Conservation (phyloP, 148 eudicot genomes). For the Chenopodium formosanum region DNA sequence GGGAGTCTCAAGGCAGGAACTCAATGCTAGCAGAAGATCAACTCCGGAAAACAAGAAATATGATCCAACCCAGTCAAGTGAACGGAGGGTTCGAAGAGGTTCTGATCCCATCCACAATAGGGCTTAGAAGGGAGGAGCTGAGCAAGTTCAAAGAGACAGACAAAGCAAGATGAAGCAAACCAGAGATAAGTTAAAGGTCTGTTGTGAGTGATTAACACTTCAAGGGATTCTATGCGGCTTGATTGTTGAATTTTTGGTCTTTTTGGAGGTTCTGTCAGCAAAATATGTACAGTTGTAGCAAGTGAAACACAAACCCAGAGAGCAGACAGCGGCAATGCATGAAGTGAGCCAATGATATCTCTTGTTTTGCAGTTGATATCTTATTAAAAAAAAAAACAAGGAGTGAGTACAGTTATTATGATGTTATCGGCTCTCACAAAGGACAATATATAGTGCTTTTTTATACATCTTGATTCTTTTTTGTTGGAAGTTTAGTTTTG, state of each 20-base stretch:
- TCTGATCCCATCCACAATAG: slow-evolving; percentile 85
- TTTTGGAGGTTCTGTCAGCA: slow-evolving; percentile 23
- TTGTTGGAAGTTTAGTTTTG: slow-evolving; percentile 24
- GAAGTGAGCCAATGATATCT: slow-evolving; percentile 20
- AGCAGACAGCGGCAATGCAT: slow-evolving; percentile 8
- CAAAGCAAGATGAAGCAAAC: slow-evolving; percentile 16
- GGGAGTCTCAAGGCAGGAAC: slow-evolving; percentile 29
- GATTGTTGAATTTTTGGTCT: slow-evolving; percentile 24
- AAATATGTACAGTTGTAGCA: slow-evolving; percentile 32
- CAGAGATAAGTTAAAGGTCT: neutral
- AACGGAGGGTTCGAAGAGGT: slow-evolving; percentile 63
- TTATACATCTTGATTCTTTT: slow-evolving; percentile 28
- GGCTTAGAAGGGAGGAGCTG: slow-evolving; percentile 32
- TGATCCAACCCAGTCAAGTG: slow-evolving; percentile 48
- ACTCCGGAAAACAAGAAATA: slow-evolving; percentile 31
- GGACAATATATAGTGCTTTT: slow-evolving; percentile 27
- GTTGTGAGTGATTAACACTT: slow-evolving; percentile 9
- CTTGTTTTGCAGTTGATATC: slow-evolving; percentile 25
- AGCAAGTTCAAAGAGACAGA: slow-evolving; percentile 12
- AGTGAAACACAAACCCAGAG: slow-evolving; percentile 12
- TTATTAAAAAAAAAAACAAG: slow-evolving; percentile 10
- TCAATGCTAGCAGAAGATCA: slow-evolving; percentile 31
- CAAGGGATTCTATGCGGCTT: slow-evolving; percentile 17
- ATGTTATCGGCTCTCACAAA: slow-evolving; percentile 21
- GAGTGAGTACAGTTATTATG: slow-evolving; percentile 26